A percentile compares a stretch with the other conserved stretches of the same genome.
Evolutionary conservation across 2,329 filamentous ascomycete genomes (phyloP).

Genomic region (Neofusicoccum parvum): DNA sequence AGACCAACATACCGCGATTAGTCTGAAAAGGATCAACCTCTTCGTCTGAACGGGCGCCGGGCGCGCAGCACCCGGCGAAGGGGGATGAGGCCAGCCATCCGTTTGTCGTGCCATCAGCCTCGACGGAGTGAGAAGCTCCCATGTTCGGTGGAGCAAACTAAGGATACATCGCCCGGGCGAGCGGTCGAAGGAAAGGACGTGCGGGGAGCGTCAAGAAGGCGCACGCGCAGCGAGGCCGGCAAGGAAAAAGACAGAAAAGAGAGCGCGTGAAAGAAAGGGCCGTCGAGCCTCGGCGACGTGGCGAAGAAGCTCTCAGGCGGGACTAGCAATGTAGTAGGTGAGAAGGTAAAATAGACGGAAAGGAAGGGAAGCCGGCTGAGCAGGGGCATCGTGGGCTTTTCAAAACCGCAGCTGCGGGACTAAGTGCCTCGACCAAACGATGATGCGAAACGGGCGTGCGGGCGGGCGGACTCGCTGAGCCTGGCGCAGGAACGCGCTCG

Average conservation of each 20-base stretch:
- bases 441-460: slow-evolving; percentile 3
- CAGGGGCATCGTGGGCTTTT: slow-evolving; percentile 21
- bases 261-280: slow-evolving; percentile 23
- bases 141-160: not conserved
- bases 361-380: slow-evolving; percentile 1
- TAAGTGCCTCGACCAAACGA: slow-evolving; percentile 16
- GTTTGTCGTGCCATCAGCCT: slow-evolving; percentile 1
- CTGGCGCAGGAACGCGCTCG: not conserved
- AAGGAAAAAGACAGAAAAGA: slow-evolving; percentile 22
- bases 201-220: not conserved
- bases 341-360: slow-evolving; percentile 14
- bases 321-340: slow-evolving; percentile 4
- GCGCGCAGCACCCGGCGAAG: slow-evolving; percentile 18
- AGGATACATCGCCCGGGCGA: slow-evolving; percentile 10
- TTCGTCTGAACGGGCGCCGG: slow-evolving; percentile 4
- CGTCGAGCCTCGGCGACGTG: slow-evolving; percentile 10
- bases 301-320: slow-evolving; percentile 4
- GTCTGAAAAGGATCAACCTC: slow-evolving; percentile 13
- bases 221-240: slow-evolving; percentile 8
- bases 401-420: slow-evolving; percentile 19
- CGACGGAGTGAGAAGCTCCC: slow-evolving; percentile 19
- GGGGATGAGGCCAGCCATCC: slow-evolving; percentile 21
- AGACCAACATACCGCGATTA: not conserved
- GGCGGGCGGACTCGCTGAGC: not conserved
- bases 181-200: not conserved